Evolutionary conservation across 2,329 filamentous ascomycete species (phyloP), one percentile per base, ranked within the genome.

Genomic region (Penicillium sp.): DNA sequence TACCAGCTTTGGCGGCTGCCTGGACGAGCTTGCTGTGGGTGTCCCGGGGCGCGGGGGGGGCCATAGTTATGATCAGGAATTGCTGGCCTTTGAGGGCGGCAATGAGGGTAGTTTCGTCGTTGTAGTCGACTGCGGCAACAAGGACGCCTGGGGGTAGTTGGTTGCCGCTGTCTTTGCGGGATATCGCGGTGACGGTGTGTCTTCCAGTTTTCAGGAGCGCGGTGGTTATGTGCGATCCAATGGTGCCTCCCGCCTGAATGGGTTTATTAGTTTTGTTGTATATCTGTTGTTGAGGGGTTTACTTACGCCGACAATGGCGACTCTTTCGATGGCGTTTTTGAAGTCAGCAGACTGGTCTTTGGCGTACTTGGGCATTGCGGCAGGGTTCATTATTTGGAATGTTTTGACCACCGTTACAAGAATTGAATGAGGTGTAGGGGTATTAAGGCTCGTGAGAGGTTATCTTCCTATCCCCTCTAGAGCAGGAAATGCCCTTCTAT

Each of bases 1-100:
- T 78, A 1, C 81, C 81, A 0, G 86, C 84, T 37, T 80, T 79
- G 4, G 80, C 81, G 0, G 58, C 58, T 14, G 58, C 58, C 20
- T 45, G 43, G 31, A 54, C 28, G 2, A 60, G 58, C 50, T 54
- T 60, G 50, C 42, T 54, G 54, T 54, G 52, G 43, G 54, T 54
- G 37, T 45, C 58, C 1, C 25, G 47, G n/a, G 54, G 54, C 6
- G 49, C 58, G 1, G 43, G 38, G 12, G 52, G 25, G 11, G 48
- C 20, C 14, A 60, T 43, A 0, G 58, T 60, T 17, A 60, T 55
- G 41, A 60, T 57, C 12, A 60, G 28, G 8, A 53, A 45, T 28
- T 60, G 58, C 12, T 60, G 58, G 35, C 58, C 58, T n/a, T 37
- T 31, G 14, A 60, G 54, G 2, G 49, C 58, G 1, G 52, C 43